phyloP scores from a whole-genome alignment of 345 rosid genomes.

The Erucastrum elatum region DNA sequence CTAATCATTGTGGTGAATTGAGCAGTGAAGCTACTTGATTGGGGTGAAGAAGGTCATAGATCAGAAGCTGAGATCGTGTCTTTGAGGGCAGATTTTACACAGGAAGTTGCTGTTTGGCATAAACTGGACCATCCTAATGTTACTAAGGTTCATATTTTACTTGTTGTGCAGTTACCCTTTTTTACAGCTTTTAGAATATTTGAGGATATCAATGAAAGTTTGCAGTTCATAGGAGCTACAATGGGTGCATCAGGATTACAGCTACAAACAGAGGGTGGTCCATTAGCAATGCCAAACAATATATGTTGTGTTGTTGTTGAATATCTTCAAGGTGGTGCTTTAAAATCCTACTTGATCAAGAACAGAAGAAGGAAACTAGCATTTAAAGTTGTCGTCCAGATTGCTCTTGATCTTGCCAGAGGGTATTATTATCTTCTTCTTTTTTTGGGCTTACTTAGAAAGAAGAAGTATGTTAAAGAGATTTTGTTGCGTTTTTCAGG shows the following conservation, averaged over 20 bases:
- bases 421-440: slow-evolving; percentile 49
- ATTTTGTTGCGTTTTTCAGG: too few species aligned
- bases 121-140: slow-evolving; percentile 97
- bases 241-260: slow-evolving; percentile 85
- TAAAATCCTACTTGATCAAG: slow-evolving; percentile 85
- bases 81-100: slow-evolving; percentile 76
- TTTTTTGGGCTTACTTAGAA: too few species aligned
- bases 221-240: slow-evolving; percentile 93
- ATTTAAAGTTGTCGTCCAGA: slow-evolving; percentile 88
- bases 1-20: slow-evolving; percentile 19
- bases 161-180: background rate
- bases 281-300: slow-evolving; percentile 76
- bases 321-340: slow-evolving; percentile 91
- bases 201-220: background rate
- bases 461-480: too few species aligned
- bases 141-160: slow-evolving; percentile 66
- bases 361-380: slow-evolving; percentile 85
- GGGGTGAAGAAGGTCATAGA: slow-evolving; percentile 99
- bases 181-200: background rate
- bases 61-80: slow-evolving; percentile 86
- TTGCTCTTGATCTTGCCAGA: slow-evolving; percentile 96
- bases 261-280: slow-evolving; percentile 82
- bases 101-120: slow-evolving; percentile 99
- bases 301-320: slow-evolving; percentile 97
- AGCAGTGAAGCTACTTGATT: slow-evolving; percentile 93